These are phyloP conservation scores for Diaporthe capsici DNA, from an alignment of 2,329 filamentous ascomycete species.

Conservation along the genomic window DNA sequence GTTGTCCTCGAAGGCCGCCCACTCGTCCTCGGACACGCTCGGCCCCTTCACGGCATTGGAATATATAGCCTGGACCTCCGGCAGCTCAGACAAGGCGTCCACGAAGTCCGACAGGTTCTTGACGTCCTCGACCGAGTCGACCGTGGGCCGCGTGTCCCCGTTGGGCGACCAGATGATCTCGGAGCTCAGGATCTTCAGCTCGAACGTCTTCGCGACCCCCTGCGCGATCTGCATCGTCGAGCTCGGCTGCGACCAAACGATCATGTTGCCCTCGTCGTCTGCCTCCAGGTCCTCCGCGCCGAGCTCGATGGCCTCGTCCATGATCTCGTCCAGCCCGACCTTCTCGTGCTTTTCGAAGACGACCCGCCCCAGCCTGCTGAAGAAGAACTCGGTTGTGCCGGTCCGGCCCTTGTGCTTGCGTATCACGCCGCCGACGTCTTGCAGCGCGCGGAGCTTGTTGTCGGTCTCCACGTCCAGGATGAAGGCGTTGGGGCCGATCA, in stretches of 20 bases:
- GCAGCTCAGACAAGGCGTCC: slow-evolving; percentile 73
- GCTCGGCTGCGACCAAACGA: slow-evolving; percentile 79
- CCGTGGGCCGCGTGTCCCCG: slow-evolving; percentile 78
- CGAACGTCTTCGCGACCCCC: slow-evolving; percentile 72
- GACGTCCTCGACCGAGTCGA: slow-evolving; percentile 70
- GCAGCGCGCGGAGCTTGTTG: slow-evolving; percentile 79
- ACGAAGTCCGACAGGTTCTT: slow-evolving; percentile 72
- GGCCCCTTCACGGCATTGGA: slow-evolving; percentile 73
- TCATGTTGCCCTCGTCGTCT: slow-evolving; percentile 77
- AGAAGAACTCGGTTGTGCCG: slow-evolving; percentile 86
- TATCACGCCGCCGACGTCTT: slow-evolving; percentile 79
- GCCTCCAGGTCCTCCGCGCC: slow-evolving; percentile 81
- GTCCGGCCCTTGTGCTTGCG: slow-evolving; percentile 79
- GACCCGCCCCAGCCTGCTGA: slow-evolving; percentile 83
- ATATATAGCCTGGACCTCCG: slow-evolving; percentile 84
- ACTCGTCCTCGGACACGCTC: slow-evolving; percentile 64
- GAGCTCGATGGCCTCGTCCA: slow-evolving; percentile 87
- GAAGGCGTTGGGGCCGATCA: slow-evolving; percentile 83
- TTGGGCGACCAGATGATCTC: slow-evolving; percentile 91
- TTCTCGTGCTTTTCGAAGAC: slow-evolving; percentile 71
- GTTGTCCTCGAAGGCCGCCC: slow-evolving; percentile 67
- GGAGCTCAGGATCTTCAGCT: slow-evolving; percentile 77
- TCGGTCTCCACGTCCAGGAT: slow-evolving; percentile 91
- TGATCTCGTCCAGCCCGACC: slow-evolving; percentile 78
- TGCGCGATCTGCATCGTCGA: slow-evolving; percentile 75